Evolutionary conservation across 805 yeast genomes (phyloP).

Genomic region (Suhomyces xylopsoci): DNA sequence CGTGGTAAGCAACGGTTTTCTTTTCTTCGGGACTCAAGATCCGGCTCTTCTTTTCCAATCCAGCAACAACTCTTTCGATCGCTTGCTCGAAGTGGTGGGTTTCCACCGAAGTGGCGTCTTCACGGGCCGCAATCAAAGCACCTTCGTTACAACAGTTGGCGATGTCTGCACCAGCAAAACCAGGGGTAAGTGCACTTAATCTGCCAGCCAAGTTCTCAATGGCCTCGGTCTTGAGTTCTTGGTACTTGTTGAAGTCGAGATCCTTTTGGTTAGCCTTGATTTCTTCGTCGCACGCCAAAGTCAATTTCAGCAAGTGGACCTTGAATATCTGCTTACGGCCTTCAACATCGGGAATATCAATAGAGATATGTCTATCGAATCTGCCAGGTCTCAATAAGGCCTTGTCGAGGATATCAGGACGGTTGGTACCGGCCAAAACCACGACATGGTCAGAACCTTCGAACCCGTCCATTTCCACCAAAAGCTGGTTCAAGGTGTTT

Average conservation of each 20-base stretch:
- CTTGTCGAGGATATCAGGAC: conserved; percentile 86
- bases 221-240: conserved; percentile 39
- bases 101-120: conserved; percentile 57
- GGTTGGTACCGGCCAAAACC: conserved; percentile 91
- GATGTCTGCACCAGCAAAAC: conserved; percentile 94
- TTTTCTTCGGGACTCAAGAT: conserved; percentile 79
- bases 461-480: conserved; percentile 96
- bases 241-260: conserved; percentile 38
- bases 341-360: conserved; percentile 84
- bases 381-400: conserved; percentile 94
- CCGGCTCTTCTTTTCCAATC: conserved; percentile 82
- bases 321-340: conserved; percentile 85
- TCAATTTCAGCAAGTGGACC: conserved; percentile 70
- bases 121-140: conserved; percentile 88
- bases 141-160: conserved; percentile 95
- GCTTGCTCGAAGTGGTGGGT: conserved; percentile 84
- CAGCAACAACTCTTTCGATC: conserved; percentile 91
- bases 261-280: conserved; percentile 33
- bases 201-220: conserved; percentile 71
- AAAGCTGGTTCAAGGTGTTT: conserved; percentile 83
- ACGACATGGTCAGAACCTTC: conserved; percentile 86
- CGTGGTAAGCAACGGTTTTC: conserved; percentile 86
- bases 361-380: conserved; percentile 83
- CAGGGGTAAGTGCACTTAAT: conserved; percentile 89
- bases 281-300: conserved; percentile 41